These are phyloP conservation scores for Mycena haematopus DNA, from an alignment of 768 basidiomycete genomes.

Conservation along the genomic window DNA sequence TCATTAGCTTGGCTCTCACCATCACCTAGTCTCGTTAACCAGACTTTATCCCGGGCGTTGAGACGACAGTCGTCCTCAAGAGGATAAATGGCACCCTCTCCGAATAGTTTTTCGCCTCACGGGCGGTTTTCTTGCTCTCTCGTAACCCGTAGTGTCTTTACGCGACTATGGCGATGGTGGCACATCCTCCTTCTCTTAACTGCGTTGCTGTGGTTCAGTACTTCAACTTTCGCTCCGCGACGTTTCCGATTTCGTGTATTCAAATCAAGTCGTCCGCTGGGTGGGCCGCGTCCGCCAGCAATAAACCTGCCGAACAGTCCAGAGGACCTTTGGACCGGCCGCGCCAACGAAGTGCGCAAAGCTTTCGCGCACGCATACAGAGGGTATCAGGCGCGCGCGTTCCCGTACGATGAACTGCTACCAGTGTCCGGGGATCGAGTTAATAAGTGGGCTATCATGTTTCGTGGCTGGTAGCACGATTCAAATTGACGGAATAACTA, in stretches of 20 bases:
- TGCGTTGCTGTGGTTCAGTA: not conserved
- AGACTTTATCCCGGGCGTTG: too few relatives aligned
- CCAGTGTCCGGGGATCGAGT: constrained; percentile 55
- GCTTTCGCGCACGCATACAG: constrained; percentile 69
- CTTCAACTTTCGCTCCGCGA: constrained; percentile 7
- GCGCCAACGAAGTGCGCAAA: constrained; percentile 59
- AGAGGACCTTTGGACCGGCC: constrained; percentile 48
- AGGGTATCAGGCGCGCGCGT: constrained; percentile 58
- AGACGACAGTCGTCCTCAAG: too few relatives aligned
- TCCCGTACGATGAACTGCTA: constrained; percentile 61
- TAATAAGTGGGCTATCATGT: constrained; percentile 56
- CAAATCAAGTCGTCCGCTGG: constrained; percentile 15
- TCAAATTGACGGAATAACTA: constrained; percentile 35
- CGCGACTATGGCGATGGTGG: constrained; percentile 19
- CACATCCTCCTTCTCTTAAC: not conserved
- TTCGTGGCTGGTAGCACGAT: not conserved
- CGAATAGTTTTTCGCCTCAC: not conserved
- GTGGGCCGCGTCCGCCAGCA: constrained; percentile 14
- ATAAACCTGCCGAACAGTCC: not conserved
- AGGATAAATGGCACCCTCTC: not conserved
- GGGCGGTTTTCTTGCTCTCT: not conserved
- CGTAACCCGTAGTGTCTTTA: constrained; percentile 1
- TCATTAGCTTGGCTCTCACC: too few relatives aligned
- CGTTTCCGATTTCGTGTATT: constrained; percentile 22
- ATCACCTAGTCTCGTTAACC: too few relatives aligned